Percentiles rank a stretch among this genome's conserved stretches.
These are phyloP conservation scores for Penicillium expansum DNA, from an alignment of 2,329 filamentous ascomycete species.

Conservation along the genomic window DNA sequence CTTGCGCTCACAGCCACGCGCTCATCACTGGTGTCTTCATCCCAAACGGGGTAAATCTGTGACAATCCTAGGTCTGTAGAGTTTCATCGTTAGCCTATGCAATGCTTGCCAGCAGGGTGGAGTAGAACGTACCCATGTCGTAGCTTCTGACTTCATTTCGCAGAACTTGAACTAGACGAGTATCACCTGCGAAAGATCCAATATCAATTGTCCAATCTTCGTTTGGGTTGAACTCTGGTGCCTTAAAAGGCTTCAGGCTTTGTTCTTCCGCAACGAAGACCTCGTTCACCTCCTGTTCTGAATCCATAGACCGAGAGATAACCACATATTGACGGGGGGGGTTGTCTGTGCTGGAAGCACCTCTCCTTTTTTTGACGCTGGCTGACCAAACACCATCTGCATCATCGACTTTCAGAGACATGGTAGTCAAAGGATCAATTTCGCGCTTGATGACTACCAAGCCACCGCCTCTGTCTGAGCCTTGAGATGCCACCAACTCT, in stretches of 20 bases:
- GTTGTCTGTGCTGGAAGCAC: constrained; percentile 53
- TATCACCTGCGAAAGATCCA: constrained; percentile 75
- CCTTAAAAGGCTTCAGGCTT: constrained; percentile 70
- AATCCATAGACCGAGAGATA: constrained; percentile 65
- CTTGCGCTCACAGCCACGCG: constrained; percentile 75
- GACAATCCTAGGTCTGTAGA: constrained; percentile 72
- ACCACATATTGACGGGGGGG: constrained; percentile 71
- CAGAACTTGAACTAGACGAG: constrained; percentile 81
- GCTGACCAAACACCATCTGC: constrained; percentile 80
- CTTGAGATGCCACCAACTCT: constrained; percentile 54
- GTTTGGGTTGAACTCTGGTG: constrained; percentile 87
- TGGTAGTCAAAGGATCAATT: constrained; percentile 70
- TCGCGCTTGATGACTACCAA: constrained; percentile 75
- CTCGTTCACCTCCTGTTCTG: constrained; percentile 71
- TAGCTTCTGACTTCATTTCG: constrained; percentile 86
- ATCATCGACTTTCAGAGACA: constrained; percentile 68
- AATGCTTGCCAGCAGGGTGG: background rate
- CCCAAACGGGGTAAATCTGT: constrained; percentile 89
- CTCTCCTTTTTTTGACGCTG: constrained; percentile 49
- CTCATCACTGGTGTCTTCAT: constrained; percentile 78
- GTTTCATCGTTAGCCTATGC: background rate
- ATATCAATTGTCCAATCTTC: constrained; percentile 85
- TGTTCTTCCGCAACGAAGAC: constrained; percentile 73
- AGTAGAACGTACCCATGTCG: constrained; percentile 67
- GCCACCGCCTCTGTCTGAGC: constrained; percentile 60